phyloP scores from a whole-genome alignment of 805 yeast genomes.

The Candida odintsovae region DNA sequence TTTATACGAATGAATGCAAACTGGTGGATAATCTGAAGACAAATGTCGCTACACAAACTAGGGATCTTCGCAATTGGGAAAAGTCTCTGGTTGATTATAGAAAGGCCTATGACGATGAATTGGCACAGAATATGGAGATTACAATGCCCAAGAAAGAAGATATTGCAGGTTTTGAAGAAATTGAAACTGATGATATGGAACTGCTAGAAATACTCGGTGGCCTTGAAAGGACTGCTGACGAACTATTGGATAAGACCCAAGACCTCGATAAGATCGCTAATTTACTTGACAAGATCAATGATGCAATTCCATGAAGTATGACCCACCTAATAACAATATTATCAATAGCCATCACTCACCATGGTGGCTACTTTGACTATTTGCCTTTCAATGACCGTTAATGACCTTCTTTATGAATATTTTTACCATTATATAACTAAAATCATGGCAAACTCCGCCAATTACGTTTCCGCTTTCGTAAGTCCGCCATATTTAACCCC shows the following conservation, averaged over 20 bases:
- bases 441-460: too few species aligned
- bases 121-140: slow-evolving; percentile 3
- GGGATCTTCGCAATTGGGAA: slow-evolving; percentile 7
- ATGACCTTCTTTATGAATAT: background rate
- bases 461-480: background rate
- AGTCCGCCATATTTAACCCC: background rate
- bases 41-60: slow-evolving; percentile 6
- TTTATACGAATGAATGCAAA: slow-evolving; percentile 16
- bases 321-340: too few species aligned
- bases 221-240: background rate
- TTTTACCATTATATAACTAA: background rate
- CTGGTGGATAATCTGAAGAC: slow-evolving; percentile 12
- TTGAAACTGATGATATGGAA: background rate
- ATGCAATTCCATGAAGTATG: background rate
- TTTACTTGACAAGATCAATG: background rate
- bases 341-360: too few species aligned
- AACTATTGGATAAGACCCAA: background rate
- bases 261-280: background rate
- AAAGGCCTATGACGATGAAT: slow-evolving; percentile 8
- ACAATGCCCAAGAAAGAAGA: background rate
- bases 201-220: background rate
- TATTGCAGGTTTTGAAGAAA: background rate
- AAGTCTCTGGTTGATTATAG: slow-evolving; percentile 11
- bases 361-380: too few species aligned
- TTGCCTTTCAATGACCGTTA: too few species aligned